Evolutionary conservation across 495 filamentous ascomycete species (phyloP).

Genomic region (Aspergillus asperescens): DNA sequence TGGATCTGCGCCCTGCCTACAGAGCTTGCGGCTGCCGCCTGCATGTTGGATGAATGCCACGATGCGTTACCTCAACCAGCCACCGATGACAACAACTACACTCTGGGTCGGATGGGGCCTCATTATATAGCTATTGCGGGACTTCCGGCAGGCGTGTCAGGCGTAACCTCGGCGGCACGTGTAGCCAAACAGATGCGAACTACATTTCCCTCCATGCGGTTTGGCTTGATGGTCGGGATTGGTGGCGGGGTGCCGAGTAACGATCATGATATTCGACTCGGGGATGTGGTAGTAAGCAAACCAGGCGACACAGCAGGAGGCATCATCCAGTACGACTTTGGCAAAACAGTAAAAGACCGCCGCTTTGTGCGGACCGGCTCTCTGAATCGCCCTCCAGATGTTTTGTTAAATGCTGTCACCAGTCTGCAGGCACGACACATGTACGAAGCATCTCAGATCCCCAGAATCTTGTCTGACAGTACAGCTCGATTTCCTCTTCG

Average conservation of each 20-base stretch:
- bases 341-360: constrained; percentile 21
- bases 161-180: constrained; percentile 22
- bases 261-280: constrained; percentile 27
- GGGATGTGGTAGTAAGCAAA: constrained; percentile 32
- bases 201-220: no score
- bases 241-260: constrained; percentile 18
- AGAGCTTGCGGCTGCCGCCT: constrained; percentile 25
- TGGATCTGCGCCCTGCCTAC: constrained; percentile 1
- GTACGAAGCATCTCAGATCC: background rate
- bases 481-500: no score
- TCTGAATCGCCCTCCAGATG: constrained; percentile 16
- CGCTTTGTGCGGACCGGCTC: no score
- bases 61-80: constrained; percentile 7
- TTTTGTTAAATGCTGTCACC: constrained; percentile 25
- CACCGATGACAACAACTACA: constrained; percentile 28
- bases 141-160: constrained; percentile 23
- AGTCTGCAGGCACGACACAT: constrained; percentile 18
- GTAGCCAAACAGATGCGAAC: constrained; percentile 2
- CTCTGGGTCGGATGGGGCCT: constrained; percentile 22
- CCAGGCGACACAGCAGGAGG: constrained; percentile 16
- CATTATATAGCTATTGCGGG: constrained; percentile 34
- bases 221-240: no score
- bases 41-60: constrained; percentile 28
- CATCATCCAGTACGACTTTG: constrained; percentile 34
- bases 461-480: no score